A percentile compares a stretch with the other conserved stretches of the same genome.
These are phyloP conservation scores for Euphorbia tirucalli DNA, from an alignment of 345 rosid genomes.

Conservation along the genomic window DNA sequence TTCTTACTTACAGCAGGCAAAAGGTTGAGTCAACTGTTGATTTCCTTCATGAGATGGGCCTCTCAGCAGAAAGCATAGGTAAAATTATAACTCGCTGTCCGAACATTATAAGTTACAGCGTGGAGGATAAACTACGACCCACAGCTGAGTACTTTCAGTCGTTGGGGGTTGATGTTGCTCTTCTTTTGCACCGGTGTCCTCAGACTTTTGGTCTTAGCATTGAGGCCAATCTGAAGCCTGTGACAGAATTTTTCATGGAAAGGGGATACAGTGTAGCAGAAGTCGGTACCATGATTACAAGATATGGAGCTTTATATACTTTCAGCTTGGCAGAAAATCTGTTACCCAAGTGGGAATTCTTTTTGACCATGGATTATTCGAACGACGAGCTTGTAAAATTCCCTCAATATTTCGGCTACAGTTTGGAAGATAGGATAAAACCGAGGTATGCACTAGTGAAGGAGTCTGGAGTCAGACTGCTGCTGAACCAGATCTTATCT, in stretches of 20 bases:
- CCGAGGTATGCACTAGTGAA: conserved; percentile 68
- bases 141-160: conserved; percentile 65
- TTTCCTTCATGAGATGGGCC: conserved; percentile 70
- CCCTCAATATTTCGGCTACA: conserved; percentile 89
- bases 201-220: conserved; percentile 80
- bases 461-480: conserved; percentile 55
- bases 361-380: conserved; percentile 77
- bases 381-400: conserved; percentile 74
- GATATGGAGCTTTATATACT: conserved; percentile 72
- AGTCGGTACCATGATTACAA: conserved; percentile 64
- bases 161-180: conserved; percentile 58
- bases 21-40: conserved; percentile 56
- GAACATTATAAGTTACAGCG: conserved; percentile 67
- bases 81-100: conserved; percentile 74
- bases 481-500: conserved; percentile 74
- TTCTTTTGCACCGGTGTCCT: conserved; percentile 70
- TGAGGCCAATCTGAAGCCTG: conserved; percentile 75
- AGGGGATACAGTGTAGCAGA: conserved; percentile 63
- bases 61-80: conserved; percentile 58
- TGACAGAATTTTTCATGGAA: conserved; percentile 64
- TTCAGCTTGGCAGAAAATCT: conserved; percentile 74
- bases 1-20: conserved; percentile 77
- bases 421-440: conserved; percentile 77
- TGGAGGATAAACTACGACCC: conserved; percentile 77
- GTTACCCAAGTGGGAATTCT: conserved; percentile 88